Percentiles rank a stretch among this genome's conserved stretches.
Evolutionary conservation across 129 eudicot species (phyloP).

Genomic region (Artemisia annua): DNA sequence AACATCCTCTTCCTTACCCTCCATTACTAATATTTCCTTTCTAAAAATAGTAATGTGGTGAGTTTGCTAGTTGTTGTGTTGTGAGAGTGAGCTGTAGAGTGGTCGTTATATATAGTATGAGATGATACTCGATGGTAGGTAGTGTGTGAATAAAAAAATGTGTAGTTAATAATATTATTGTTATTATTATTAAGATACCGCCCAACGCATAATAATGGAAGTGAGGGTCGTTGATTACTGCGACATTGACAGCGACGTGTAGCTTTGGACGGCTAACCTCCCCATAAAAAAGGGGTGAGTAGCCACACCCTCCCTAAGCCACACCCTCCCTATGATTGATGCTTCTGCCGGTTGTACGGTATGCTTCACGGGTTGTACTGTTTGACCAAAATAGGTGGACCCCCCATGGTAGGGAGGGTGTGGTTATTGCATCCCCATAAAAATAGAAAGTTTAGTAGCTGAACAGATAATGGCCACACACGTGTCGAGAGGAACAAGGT

Average conservation of each 20-base stretch:
- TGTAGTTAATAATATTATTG: neutral
- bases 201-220: constrained; percentile 32
- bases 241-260: constrained; percentile 27
- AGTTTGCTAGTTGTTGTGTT: too few species aligned
- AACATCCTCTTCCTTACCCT: too few species aligned
- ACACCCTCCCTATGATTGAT: too few species aligned
- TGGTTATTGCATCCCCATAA: too few species aligned
- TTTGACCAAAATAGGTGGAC: too few species aligned
- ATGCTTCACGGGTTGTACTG: too few species aligned
- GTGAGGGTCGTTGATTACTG: neutral
- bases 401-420: too few species aligned
- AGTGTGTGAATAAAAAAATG: neutral
- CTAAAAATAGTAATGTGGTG: neutral
- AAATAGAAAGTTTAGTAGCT: constrained; percentile 1
- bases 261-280: constrained; percentile 35
- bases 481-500: constrained; percentile 13
- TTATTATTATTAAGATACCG: constrained; percentile 35
- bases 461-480: constrained; percentile 26
- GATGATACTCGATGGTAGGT: constrained; percentile 12
- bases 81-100: constrained; percentile 32
- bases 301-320: too few species aligned
- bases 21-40: constrained; percentile 33
- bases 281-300: too few species aligned
- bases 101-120: constrained; percentile 24
- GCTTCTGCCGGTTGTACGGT: too few species aligned